Evolutionary conservation across 306 rosid species (phyloP).

Genomic region (Quercus cerris): DNA sequence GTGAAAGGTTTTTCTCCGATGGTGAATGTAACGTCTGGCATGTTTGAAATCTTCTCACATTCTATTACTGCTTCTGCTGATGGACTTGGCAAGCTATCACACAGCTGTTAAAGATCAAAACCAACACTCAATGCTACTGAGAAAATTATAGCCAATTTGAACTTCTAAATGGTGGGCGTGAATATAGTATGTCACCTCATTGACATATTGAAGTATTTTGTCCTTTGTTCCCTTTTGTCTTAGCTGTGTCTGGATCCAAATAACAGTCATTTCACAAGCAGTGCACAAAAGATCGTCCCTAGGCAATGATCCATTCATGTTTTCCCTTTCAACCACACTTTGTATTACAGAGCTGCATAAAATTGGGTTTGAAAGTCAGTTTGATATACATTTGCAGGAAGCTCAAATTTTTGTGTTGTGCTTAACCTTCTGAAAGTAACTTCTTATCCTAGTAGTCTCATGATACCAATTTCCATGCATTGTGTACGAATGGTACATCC

Average conservation of each 20-base stretch:
- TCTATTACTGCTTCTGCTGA: constrained; percentile 58
- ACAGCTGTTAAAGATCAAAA: constrained; percentile 47
- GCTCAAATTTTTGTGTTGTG: not conserved
- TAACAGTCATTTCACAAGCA: constrained; percentile 71
- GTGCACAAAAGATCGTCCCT: constrained; percentile 45
- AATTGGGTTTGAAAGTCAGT: constrained; percentile 7
- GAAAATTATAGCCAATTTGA: not conserved
- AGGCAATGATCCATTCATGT: constrained; percentile 27
- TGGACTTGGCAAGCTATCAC: constrained; percentile 82
- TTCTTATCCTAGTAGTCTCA: not conserved
- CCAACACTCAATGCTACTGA: constrained; percentile 2
- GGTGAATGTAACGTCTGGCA: constrained; percentile 76
- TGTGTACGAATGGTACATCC: not conserved
- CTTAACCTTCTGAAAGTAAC: not conserved
- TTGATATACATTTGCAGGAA: constrained; percentile 9
- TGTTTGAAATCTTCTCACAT: constrained; percentile 50
- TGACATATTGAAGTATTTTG: constrained; percentile 47
- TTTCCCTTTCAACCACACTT: constrained; percentile 61
- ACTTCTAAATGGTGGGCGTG: not conserved
- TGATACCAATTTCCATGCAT: not conserved
- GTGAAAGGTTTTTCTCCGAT: constrained; percentile 53
- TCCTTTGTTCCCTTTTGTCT: constrained; percentile 59
- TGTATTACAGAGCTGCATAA: constrained; percentile 53
- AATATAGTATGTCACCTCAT: constrained; percentile 47
- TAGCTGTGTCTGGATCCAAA: constrained; percentile 80